Base-by-base conservation (phyloP, 306 rosid species). In the Gynostemma pentaphyllum region DNA sequence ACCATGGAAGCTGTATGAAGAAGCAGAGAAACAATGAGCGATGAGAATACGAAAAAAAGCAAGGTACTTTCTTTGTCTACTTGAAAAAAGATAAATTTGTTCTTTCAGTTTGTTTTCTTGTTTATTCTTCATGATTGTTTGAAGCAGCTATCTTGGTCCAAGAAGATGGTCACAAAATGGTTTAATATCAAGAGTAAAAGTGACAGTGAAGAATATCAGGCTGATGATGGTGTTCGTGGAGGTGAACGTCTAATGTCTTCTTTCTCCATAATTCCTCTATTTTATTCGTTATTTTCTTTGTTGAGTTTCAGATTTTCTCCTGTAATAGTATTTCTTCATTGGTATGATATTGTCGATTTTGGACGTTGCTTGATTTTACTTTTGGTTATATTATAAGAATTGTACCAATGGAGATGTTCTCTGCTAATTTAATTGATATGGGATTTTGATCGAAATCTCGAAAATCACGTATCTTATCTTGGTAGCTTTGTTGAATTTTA, bases 81-180 rank as follows among this genome's bases (percentile, higher is more conserved):
- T 62, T 5, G 44, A 69, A 69, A 46, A 60, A n/a, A 48, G 69
- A 15, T 9, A 52, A 50, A 30, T 21, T 9, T 30, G 23, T 19
- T 37, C 29, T 36, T 50, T n/a, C n/a, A 36, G 55, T 56, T 57
- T 78, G 62, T 9, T 36, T 68, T 72, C 67, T 53, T 72, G 41
- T 34, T 46, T 62, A 18, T 22, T 48, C 37, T 39, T 63, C 7
- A 50, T 54, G 77, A 68, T 44, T 81, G 75, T 71, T 78, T 81
- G 48, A 60, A 75, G 82, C 78, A 92, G 99, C 94, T 92, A 85
- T 92, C 99, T 39, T 92, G 96, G 96, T 86, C 99, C 72, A 92
- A 88, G 96, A 92, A 88, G 79, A 86, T 92, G 96, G 90, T 92
- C 73, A 92, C 94, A 45, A 92, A 88, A 81, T 88, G 84, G 83